These are phyloP conservation scores for Austropuccinia psidii DNA, from an alignment of 1,284 basidiomycete species.

Conservation along the genomic window DNA sequence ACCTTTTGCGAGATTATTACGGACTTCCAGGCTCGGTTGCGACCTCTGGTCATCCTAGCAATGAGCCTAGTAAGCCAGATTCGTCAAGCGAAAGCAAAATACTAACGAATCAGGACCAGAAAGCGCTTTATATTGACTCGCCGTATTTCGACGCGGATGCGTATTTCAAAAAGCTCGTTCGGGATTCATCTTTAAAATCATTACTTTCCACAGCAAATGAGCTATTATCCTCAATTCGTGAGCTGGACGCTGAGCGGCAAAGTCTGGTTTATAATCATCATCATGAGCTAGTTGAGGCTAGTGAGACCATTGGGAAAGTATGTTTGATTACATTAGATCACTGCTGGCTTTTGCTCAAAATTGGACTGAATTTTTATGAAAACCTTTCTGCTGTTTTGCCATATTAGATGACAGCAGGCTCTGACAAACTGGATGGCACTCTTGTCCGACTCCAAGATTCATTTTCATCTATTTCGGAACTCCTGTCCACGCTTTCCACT, in stretches of 20 bases:
- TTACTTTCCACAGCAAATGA: constrained; percentile 34
- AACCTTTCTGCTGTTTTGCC: background rate
- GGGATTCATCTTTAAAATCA: constrained; percentile 43
- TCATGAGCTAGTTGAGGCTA: constrained; percentile 74
- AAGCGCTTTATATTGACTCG: constrained; percentile 53
- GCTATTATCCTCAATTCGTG: constrained; percentile 61
- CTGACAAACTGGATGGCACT: constrained; percentile 69
- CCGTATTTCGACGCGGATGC: constrained; percentile 68
- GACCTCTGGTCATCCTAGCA: constrained; percentile 57
- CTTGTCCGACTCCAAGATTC: constrained; percentile 69
- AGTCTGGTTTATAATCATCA: constrained; percentile 89
- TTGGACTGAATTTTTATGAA: background rate
- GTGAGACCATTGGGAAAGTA: constrained; percentile 78
- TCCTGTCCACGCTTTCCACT: constrained; percentile 61
- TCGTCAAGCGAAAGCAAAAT: constrained; percentile 68
- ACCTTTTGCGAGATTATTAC: constrained; percentile 72
- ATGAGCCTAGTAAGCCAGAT: constrained; percentile 49
- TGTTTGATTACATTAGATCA: constrained; percentile 42
- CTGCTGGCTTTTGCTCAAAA: background rate
- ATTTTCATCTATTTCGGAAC: constrained; percentile 72
- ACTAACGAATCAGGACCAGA: background rate
- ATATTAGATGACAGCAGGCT: constrained; percentile 69
- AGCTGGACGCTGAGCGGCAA: constrained; percentile 78
- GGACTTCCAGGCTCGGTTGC: constrained; percentile 57
- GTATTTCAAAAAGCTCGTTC: constrained; percentile 75